A percentile compares a stretch with the other conserved stretches of the same genome.
phyloP scores from a whole-genome alignment of 192 early-diverging fungal species.

The Entomortierella parvispora region DNA sequence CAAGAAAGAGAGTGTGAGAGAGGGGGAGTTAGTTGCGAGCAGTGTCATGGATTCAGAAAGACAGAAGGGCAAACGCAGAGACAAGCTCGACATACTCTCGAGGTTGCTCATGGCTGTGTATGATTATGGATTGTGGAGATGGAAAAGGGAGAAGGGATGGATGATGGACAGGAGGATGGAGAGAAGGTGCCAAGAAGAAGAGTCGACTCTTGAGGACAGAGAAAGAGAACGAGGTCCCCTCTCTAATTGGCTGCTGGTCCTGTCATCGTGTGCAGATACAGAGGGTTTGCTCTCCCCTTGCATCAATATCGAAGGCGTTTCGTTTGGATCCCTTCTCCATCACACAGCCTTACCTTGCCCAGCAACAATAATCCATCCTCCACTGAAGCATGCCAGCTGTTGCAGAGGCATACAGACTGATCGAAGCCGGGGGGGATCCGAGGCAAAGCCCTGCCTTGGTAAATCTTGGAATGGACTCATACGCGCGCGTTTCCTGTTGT shows the following conservation, averaged over 20 bases:
- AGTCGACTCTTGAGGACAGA: no score
- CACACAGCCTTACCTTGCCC: no score
- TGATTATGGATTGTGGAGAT: background rate
- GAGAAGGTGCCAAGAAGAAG: no score
- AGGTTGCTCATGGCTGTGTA: slow-evolving; percentile 43
- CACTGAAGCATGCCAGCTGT: background rate
- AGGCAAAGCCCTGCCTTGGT: slow-evolving; percentile 29
- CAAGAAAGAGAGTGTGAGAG: background rate
- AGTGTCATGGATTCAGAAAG: background rate
- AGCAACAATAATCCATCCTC: no score
- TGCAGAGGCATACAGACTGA: slow-evolving; percentile 36
- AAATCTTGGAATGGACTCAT: background rate
- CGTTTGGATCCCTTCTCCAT: no score
- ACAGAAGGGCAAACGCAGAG: background rate
- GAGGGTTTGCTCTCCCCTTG: background rate
- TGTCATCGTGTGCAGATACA: background rate
- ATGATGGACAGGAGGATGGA: no score
- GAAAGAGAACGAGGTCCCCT: no score
- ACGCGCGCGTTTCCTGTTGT: background rate
- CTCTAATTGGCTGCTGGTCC: background rate
- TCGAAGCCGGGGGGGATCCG: slow-evolving; percentile 47
- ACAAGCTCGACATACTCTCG: slow-evolving; percentile 22
- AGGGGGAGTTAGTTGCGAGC: background rate
- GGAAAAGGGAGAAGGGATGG: no score
- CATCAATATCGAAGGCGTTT: no score